These are phyloP conservation scores for Saccharomyces mikatae DNA, from an alignment of 805 yeast species.

Conservation along the genomic window DNA sequence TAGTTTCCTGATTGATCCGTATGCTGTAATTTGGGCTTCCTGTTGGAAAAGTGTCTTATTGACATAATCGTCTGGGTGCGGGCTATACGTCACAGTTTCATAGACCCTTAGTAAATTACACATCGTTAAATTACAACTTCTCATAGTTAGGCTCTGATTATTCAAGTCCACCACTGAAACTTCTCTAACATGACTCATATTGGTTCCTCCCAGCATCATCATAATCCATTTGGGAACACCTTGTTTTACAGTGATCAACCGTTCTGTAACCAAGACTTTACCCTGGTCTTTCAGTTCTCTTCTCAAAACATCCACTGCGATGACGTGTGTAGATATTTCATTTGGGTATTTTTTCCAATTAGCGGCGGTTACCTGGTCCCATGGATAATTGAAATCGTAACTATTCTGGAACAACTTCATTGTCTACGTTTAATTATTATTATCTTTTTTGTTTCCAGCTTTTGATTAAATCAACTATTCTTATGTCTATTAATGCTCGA, in stretches of 20 bases:
- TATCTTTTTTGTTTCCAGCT: background rate
- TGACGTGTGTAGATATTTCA: conserved; percentile 83
- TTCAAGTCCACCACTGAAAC: conserved; percentile 73
- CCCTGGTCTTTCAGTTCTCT: conserved; percentile 54
- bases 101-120: conserved; percentile 65
- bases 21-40: conserved; percentile 83
- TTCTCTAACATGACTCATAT: conserved; percentile 77
- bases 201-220: conserved; percentile 62
- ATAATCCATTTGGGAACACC: conserved; percentile 77
- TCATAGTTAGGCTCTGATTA: conserved; percentile 58
- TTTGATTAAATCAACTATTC: background rate
- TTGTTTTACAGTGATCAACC: conserved; percentile 84
- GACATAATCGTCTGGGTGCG: conserved; percentile 48
- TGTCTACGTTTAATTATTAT: background rate
- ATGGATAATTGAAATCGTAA: conserved; percentile 70
- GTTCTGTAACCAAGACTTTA: conserved; percentile 62
- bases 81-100: conserved; percentile 78
- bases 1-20: conserved; percentile 57
- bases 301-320: conserved; percentile 80
- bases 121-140: conserved; percentile 83
- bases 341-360: conserved; percentile 98
- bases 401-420: conserved; percentile 76
- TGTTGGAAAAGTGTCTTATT: conserved; percentile 61
- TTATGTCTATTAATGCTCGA: background rate
- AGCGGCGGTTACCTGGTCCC: conserved; percentile 94